These are phyloP conservation scores for Picochlorum sp. DNA, from an alignment of 139 green algal genomes.

Conservation along the genomic window DNA sequence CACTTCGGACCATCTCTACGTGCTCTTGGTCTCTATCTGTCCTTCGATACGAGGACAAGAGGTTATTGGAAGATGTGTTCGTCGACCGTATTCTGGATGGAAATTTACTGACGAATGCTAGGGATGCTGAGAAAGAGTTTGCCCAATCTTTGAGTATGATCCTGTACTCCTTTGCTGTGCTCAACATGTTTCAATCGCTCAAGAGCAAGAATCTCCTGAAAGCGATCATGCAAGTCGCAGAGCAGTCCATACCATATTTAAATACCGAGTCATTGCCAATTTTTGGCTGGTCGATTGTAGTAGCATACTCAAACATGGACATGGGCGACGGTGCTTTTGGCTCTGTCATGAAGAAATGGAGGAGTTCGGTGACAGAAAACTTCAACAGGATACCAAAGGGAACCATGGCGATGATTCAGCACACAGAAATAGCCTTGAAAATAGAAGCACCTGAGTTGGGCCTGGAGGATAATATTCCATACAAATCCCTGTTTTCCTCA, in stretches of 20 bases:
- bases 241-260: background rate
- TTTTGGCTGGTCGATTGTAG: slow-evolving; percentile 9
- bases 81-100: background rate
- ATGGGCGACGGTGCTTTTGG: background rate
- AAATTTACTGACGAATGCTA: background rate
- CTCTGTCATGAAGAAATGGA: no score
- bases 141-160: background rate
- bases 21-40: background rate
- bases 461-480: no score
- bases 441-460: no score
- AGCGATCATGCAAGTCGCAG: background rate
- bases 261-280: background rate
- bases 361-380: no score
- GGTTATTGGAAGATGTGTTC: background rate
- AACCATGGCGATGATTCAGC: no score
- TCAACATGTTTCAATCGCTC: background rate
- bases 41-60: background rate
- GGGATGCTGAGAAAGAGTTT: background rate
- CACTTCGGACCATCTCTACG: background rate
- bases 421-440: no score
- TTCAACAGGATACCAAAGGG: no score
- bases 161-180: background rate
- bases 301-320: background rate
- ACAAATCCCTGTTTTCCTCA: no score
- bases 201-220: background rate